These are phyloP conservation scores for Neurospora africana DNA, from an alignment of 495 filamentous ascomycete genomes.

Conservation along the genomic window DNA sequence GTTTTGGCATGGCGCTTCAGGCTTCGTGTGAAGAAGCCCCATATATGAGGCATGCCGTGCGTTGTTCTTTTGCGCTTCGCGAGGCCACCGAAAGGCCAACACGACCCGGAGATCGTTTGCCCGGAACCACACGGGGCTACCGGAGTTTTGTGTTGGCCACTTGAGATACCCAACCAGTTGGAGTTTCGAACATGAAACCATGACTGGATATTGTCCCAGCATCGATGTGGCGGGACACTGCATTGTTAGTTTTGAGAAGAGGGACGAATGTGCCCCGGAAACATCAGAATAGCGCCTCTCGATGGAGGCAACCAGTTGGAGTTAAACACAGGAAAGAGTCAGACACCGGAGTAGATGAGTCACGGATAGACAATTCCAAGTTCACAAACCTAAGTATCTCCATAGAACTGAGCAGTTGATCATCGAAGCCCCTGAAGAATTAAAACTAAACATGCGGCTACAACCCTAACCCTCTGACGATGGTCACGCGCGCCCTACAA, in stretches of 20 bases:
- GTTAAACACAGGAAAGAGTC: neutral
- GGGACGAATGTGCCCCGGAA: neutral
- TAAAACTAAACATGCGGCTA: neutral
- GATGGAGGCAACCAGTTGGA: neutral
- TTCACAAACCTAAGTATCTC: neutral
- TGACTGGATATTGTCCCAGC: neutral
- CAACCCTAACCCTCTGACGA: neutral
- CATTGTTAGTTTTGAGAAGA: neutral
- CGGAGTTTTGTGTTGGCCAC: neutral
- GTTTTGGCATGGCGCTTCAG: neutral
- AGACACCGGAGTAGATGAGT: neutral
- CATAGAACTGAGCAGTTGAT: neutral
- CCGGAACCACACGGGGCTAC: neutral
- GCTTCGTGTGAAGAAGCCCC: neutral
- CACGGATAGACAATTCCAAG: neutral
- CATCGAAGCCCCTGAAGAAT: neutral
- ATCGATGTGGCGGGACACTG: neutral
- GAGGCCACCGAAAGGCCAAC: neutral
- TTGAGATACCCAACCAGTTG: neutral
- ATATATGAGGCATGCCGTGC: neutral
- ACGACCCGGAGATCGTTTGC: neutral
- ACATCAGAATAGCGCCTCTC: neutral
- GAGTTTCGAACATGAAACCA: neutral
- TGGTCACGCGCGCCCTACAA: neutral
- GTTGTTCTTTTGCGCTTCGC: neutral